phyloP scores from a whole-genome alignment of 202 grass and related monocot species.

The Elaeis oleifera region DNA sequence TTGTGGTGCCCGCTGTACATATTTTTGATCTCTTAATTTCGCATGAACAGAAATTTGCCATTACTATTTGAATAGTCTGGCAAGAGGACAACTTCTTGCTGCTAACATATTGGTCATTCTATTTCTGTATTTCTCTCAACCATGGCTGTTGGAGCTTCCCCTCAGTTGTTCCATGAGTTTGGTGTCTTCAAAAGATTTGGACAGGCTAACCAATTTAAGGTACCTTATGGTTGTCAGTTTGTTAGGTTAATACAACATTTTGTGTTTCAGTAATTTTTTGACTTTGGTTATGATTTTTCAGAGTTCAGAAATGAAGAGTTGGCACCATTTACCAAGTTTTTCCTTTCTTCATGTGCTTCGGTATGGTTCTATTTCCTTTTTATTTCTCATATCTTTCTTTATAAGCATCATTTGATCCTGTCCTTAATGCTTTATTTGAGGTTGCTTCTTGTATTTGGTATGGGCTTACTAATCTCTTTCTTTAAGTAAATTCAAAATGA shows the following conservation, averaged over 20 bases:
- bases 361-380: conserved; percentile 36
- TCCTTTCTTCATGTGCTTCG: conserved; percentile 41
- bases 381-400: too few relatives aligned
- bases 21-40: background rate
- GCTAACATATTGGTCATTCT: conserved; percentile 12
- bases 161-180: conserved; percentile 54
- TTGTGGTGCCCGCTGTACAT: background rate
- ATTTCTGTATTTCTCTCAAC: conserved; percentile 16
- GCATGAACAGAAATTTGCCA: background rate
- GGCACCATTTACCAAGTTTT: conserved; percentile 34
- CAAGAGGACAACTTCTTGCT: background rate
- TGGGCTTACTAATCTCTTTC: too few relatives aligned
- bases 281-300: conserved; percentile 26
- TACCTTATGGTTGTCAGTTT: conserved; percentile 17
- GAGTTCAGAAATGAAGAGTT: conserved; percentile 49
- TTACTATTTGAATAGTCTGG: conserved; percentile 6
- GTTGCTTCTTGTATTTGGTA: too few relatives aligned
- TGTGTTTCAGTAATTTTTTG: conserved; percentile 1
- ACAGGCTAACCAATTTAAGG: conserved; percentile 43
- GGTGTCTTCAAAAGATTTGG: conserved; percentile 35
- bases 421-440: too few relatives aligned
- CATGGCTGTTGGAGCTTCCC: conserved; percentile 74
- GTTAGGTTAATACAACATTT: conserved; percentile 5
- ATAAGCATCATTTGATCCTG: too few relatives aligned
- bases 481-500: too few relatives aligned